Evolutionary conservation across 1,139 yeast species (phyloP).

Genomic region (Suhomyces anneliseae): DNA sequence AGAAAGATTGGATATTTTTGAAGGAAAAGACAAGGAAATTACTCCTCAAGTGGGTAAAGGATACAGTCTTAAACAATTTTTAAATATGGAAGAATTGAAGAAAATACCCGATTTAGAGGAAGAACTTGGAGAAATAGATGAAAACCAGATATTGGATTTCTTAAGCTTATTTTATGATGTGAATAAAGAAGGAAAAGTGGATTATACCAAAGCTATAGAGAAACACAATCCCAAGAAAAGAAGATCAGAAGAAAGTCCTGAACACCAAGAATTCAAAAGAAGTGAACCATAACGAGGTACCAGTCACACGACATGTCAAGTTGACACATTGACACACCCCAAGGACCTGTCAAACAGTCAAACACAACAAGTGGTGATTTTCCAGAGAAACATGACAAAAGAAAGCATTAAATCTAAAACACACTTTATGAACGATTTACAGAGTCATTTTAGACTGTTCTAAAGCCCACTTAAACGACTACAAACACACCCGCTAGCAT

Average conservation of each 20-base stretch:
- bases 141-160: slow-evolving; percentile 27
- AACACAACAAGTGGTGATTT: no score
- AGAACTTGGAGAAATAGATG: slow-evolving; percentile 16
- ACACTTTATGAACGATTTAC: no score
- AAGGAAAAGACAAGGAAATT: slow-evolving; percentile 22
- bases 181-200: slow-evolving; percentile 24
- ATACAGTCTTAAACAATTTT: slow-evolving; percentile 25
- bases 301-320: no score
- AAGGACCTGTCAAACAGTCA: no score
- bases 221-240: slow-evolving; percentile 23
- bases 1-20: slow-evolving; percentile 23
- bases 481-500: no score
- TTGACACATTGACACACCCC: no score
- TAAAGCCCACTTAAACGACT: no score
- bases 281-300: neutral
- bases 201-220: slow-evolving; percentile 23
- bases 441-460: no score
- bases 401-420: no score
- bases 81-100: slow-evolving; percentile 18
- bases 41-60: slow-evolving; percentile 32
- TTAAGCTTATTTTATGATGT: slow-evolving; percentile 33
- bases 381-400: no score
- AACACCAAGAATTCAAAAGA: neutral
- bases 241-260: slow-evolving; percentile 5
- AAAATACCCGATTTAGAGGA: slow-evolving; percentile 24